phyloP scores from a whole-genome alignment of 2,329 filamentous ascomycete species.

The Incumbomyces lentus region DNA sequence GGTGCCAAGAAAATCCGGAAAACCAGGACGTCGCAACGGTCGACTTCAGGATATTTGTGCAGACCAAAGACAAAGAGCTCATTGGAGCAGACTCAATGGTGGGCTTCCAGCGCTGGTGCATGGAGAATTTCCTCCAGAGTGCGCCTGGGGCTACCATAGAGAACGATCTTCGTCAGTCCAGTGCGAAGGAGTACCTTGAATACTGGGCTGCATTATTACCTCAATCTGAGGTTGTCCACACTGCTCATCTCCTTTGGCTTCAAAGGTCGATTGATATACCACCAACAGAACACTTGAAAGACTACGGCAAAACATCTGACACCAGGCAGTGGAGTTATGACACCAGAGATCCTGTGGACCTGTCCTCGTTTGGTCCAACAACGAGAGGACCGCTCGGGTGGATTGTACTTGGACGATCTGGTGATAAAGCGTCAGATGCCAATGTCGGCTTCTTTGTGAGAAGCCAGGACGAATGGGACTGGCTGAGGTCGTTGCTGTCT shows the following conservation, averaged over 20 bases:
- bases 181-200: conserved; percentile 17
- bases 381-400: conserved; percentile 24
- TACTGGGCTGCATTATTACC: conserved; percentile 24
- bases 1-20: conserved; percentile 17
- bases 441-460: conserved; percentile 40
- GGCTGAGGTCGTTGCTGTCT: conserved; percentile 25
- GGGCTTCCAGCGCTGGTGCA: conserved; percentile 20
- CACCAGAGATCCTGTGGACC: conserved; percentile 10
- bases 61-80: conserved; percentile 29
- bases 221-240: conserved; percentile 21
- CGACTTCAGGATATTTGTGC: conserved; percentile 28
- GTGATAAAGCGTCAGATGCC: conserved; percentile 36
- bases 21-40: conserved; percentile 27
- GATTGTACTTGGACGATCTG: conserved; percentile 29
- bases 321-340: conserved; percentile 14
- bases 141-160: conserved; percentile 17
- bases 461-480: conserved; percentile 33
- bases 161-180: conserved; percentile 10
- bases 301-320: conserved; percentile 12
- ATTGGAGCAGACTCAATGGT: conserved; percentile 11
- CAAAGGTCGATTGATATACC: conserved; percentile 14
- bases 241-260: conserved; percentile 16
- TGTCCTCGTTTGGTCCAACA: conserved; percentile 21
- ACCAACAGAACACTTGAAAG: conserved; percentile 18
- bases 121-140: neutral